Base-by-base conservation (phyloP, 345 rosid genomes). In the Xanthoceras sorbifolium region DNA sequence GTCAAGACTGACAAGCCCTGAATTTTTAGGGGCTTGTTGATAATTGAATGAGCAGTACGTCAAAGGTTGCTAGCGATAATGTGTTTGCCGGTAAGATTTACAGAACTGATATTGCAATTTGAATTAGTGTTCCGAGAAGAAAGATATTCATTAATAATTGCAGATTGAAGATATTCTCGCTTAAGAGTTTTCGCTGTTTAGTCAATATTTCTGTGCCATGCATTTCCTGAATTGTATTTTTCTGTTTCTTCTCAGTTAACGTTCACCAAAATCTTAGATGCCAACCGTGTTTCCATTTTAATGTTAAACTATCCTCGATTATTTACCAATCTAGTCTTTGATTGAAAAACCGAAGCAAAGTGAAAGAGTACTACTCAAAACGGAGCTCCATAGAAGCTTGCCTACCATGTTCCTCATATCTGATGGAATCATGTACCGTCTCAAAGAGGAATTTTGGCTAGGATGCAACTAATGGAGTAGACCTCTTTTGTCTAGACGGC, bases 21-120 rank as follows among this genome's bases (percentile, higher is more conserved):
- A 26, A 15, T 69, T 48, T 23, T 44, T 5, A 20, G n/a, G 25
- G 70, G 73, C 42, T 64, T 40, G n/a, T 17, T 11, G 31, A 25
- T 64, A 14, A 54, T 26, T 72, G 40, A 31, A 65, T 15, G 11
- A 70, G 14, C 25, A n/a, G 5, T 26, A 59, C 23, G 32, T 55
- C 34, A 64, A 67, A 54, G 20, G 20, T 38, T 10, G 1, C 38
- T 38, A 22, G 55, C 25, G 9, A 38, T 18, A 57, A 54, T 31
- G 62, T 34, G n/a, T 18, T 76, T 74, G 71, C 68, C 31, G 63
- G 72, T 54, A 52, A 69, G 64, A 62, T 25, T 44, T 67, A 46
- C 59, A 46, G 60, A 8, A 59, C 40, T 23, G 22, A 65, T 64
- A 15, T 18, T 78, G 70, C 18, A 44, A 42, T 36, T 67, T 68